Percentiles rank a stretch among this genome's conserved stretches.
Conservation (phyloP, 164 flowering plant genomes). For the Tetrastigma voinierianum region DNA sequence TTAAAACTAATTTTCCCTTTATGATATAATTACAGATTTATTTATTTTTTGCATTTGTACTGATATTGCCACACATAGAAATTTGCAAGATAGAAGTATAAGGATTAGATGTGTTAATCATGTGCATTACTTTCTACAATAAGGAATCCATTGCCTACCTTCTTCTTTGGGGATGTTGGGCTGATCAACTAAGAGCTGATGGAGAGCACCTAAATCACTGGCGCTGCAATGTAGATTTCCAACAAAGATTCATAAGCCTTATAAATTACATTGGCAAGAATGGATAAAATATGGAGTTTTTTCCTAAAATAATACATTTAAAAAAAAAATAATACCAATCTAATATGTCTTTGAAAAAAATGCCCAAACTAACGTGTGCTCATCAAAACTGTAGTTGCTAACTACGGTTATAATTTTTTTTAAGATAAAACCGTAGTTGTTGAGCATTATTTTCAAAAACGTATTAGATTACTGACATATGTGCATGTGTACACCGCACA, state of each 20-base stretch:
- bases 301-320: too few relatives aligned
- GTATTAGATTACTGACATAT: too few relatives aligned
- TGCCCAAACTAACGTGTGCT: too few relatives aligned
- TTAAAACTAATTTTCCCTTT: too few relatives aligned
- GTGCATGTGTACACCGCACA: too few relatives aligned
- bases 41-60: neutral
- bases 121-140: neutral
- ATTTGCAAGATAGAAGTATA: neutral
- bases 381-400: too few relatives aligned
- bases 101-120: neutral
- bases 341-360: too few relatives aligned
- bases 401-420: too few relatives aligned
- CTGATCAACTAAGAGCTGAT: slow-evolving; percentile 78
- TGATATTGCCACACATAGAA: neutral
- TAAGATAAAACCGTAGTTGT: too few relatives aligned
- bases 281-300: too few relatives aligned
- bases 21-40: neutral
- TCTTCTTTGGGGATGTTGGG: slow-evolving; percentile 80
- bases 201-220: slow-evolving; percentile 57
- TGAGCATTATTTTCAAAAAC: too few relatives aligned
- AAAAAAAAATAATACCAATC: too few relatives aligned
- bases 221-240: slow-evolving; percentile 35
- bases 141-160: slow-evolving; percentile 36
- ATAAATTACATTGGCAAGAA: neutral
- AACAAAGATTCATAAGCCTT: neutral